Evolutionary conservation across 371 early-diverging fungal species (phyloP).

Genomic region (Blastocladiella emersonii): DNA sequence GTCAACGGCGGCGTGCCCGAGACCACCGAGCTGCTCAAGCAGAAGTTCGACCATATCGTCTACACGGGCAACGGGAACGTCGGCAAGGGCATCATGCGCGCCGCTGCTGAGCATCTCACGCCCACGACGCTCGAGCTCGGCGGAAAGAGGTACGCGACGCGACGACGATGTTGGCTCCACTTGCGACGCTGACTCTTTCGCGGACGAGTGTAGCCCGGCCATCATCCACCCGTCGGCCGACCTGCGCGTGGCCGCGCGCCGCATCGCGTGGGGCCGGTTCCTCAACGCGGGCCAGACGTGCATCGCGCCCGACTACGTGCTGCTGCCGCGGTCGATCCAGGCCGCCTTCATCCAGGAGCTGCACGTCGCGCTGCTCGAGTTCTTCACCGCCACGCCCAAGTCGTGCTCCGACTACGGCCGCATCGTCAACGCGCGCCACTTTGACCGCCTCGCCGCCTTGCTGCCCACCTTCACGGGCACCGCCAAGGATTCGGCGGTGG

Average conservation of each 20-base stretch:
- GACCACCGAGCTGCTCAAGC: conserved; percentile 54
- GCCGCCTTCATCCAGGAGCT: conserved; percentile 36
- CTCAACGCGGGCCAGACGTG: conserved; percentile 81
- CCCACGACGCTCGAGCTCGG: conserved; percentile 69
- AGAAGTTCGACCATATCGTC: conserved; percentile 67
- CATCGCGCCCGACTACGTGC: conserved; percentile 72
- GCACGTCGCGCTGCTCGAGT: conserved; percentile 27
- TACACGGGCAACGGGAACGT: conserved; percentile 74
- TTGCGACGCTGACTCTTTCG: too few species aligned
- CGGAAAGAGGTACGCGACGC: conserved; percentile 66
- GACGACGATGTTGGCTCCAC: too few species aligned
- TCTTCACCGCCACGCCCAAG: conserved; percentile 38
- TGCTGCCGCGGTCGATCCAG: conserved; percentile 37
- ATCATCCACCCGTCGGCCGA: conserved; percentile 52
- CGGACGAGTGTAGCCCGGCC: too few species aligned
- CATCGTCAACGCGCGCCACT: conserved; percentile 58
- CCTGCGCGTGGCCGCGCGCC: conserved; percentile 45
- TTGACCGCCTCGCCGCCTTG: conserved; percentile 42
- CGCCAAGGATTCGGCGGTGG: neutral
- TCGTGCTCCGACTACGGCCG: conserved; percentile 42
- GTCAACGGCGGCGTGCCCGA: conserved; percentile 62
- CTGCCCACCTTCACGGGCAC: conserved; percentile 21
- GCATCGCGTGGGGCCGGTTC: conserved; percentile 71
- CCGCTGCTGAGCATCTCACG: conserved; percentile 60
- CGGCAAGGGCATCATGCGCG: conserved; percentile 58